Evolutionary conservation across 2,329 filamentous ascomycete species (phyloP), one percentile per base, ranked within the genome.

Genomic region (Aurifilum marmelostoma): DNA sequence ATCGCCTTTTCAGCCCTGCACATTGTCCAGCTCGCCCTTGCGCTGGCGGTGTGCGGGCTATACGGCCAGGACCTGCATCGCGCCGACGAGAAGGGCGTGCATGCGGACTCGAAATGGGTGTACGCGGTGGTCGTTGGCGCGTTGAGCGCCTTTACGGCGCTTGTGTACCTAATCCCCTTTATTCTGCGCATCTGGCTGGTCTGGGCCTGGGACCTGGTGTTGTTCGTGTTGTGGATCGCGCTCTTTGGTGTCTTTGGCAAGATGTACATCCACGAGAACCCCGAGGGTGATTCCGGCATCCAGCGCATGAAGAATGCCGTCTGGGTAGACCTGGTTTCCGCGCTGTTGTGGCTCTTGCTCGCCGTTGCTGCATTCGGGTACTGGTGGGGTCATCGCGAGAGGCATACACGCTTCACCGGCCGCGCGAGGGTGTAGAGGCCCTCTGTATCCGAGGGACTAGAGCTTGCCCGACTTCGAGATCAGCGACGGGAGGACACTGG

Each of bases 231-330:
- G 39, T 97, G 92, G 90, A 88, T 93, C 70, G 87, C 89, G 1
- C 84, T 96, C 7, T 97, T 97, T 77, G 94, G 93, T 24, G 82
- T 96, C 70, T 97, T 97, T 77, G 94, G 90, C 66, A 89, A 86
- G 74, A 81, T 95, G 84, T 97, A 91, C 83, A 91, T 97, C 76
- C 79, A 87, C 66, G 89, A 89, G 75, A 78, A 93, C 69, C 78
- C 89, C 0, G 83, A 91, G 76, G 89, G 89, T 18, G 85, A 92
- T 76, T 74, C 75, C 54, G 89, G 85, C 63, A 85, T 95, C 68
- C 81, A 83, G 73, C 86, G 92, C 68, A 97, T 97, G 93, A 93
- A 94, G 82, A 89, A 90, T 76, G 92, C 93, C 6, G 92, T 96
- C 21, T 97, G 92, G 92, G 84, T 97, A 60, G 91, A 95, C 78